These are phyloP conservation scores for Gyrodon lividus DNA, from an alignment of 768 basidiomycete genomes.

Conservation along the genomic window DNA sequence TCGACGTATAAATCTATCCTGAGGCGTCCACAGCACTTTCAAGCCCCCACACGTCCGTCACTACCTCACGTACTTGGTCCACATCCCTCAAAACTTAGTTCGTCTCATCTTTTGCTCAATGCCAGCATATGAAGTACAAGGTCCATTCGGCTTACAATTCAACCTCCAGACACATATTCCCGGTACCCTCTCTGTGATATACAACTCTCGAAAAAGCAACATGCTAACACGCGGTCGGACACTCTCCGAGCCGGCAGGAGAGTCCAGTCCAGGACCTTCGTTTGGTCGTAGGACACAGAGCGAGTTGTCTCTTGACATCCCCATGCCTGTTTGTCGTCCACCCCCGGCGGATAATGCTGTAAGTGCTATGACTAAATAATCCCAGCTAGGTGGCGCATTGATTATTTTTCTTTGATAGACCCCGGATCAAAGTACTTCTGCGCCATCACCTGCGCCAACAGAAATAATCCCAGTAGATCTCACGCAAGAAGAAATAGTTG, in stretches of 20 bases:
- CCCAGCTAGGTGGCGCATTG: constrained; percentile 7
- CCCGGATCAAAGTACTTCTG: constrained; percentile 13
- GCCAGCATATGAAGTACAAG: constrained; percentile 24
- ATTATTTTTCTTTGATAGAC: constrained; percentile 2
- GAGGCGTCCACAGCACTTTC: background rate
- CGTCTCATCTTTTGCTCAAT: constrained; percentile 6
- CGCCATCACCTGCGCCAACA: constrained; percentile 33
- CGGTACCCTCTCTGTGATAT: constrained; percentile 6
- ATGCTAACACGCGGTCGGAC: constrained; percentile 12
- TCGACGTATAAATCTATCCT: background rate
- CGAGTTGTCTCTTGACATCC: constrained; percentile 14
- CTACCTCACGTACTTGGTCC: background rate
- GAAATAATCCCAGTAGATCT: constrained; percentile 34
- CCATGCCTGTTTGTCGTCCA: constrained; percentile 10
- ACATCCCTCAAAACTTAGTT: background rate
- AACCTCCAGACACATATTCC: constrained; percentile 15
- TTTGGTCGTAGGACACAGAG: constrained; percentile 26
- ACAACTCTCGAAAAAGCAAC: constrained; percentile 8
- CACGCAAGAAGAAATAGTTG: constrained; percentile 34
- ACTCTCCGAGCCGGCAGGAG: constrained; percentile 23
- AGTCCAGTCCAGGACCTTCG: constrained; percentile 23
- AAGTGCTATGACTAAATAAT: background rate
- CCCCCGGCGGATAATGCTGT: constrained; percentile 27
- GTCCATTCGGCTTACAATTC: constrained; percentile 20
- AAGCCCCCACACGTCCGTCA: background rate